A percentile compares a stretch with the other conserved stretches of the same genome.
phyloP scores from a whole-genome alignment of 1,139 yeast species.

The Lodderomyces parapsilosis region DNA sequence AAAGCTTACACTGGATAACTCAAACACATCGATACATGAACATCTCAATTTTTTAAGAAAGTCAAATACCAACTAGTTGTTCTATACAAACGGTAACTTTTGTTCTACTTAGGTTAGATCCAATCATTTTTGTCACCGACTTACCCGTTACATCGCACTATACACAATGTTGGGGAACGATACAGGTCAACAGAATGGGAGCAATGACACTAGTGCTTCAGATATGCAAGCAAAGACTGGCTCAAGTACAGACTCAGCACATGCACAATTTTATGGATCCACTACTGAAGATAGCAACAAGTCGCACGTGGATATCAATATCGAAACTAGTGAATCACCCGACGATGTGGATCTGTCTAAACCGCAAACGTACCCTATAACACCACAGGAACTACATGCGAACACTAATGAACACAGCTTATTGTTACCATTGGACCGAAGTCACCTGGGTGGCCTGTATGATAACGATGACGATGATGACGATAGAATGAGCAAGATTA shows the following conservation, averaged over 20 bases:
- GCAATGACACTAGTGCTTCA: background rate
- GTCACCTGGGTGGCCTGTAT: too few relatives aligned
- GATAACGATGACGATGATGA: conserved; percentile 14
- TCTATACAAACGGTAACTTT: background rate
- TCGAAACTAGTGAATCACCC: conserved; percentile 1
- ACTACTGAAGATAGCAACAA: background rate
- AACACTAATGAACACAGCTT: background rate
- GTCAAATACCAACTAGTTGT: background rate
- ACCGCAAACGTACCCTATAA: conserved; percentile 9
- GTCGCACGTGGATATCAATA: conserved; percentile 3
- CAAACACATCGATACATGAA: background rate
- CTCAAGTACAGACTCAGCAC: background rate
- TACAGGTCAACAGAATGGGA: background rate
- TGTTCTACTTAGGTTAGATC: background rate
- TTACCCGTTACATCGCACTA: background rate
- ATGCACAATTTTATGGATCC: conserved; percentile 1
- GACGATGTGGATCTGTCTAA: conserved; percentile 2
- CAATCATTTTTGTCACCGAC: background rate
- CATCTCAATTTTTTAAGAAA: background rate
- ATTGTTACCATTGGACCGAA: background rate
- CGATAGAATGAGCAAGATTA: conserved; percentile 16
- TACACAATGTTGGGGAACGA: background rate
- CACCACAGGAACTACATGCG: conserved; percentile 7
- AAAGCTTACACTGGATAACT: background rate
- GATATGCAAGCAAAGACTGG: background rate